Evolutionary conservation across 2,329 filamentous ascomycete genomes (phyloP).

Genomic region (Lasiodiplodia theobromae): DNA sequence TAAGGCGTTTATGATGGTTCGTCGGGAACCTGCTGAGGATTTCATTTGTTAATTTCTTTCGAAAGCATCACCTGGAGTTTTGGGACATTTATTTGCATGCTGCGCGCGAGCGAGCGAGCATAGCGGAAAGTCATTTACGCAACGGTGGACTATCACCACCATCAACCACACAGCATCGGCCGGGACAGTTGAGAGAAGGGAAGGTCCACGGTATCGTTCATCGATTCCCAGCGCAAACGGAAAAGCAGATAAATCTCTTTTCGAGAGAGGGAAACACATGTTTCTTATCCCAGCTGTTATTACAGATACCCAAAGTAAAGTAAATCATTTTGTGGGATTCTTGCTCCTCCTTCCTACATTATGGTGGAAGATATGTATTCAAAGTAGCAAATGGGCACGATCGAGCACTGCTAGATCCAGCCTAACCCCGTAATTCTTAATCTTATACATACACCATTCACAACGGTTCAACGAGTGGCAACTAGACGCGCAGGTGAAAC

Average conservation of each 20-base stretch:
- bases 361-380: neutral
- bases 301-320: constrained; percentile 14
- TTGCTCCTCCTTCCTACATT: neutral
- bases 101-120: neutral
- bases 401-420: neutral
- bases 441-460: neutral
- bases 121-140: neutral
- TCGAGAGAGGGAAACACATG: neutral
- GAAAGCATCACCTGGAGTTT: neutral
- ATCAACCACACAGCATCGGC: neutral
- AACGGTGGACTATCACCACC: neutral
- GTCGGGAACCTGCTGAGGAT: neutral
- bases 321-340: constrained; percentile 1
- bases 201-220: neutral
- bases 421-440: neutral
- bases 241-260: neutral
- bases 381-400: neutral
- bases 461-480: neutral
- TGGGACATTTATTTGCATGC: neutral
- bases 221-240: neutral
- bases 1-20: constrained; percentile 5
- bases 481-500: neutral
- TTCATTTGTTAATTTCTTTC: neutral
- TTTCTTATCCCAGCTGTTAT: neutral
- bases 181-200: neutral